These are phyloP conservation scores for Kluyveromyces siamensis DNA, from an alignment of 805 yeast species.

Conservation along the genomic window DNA sequence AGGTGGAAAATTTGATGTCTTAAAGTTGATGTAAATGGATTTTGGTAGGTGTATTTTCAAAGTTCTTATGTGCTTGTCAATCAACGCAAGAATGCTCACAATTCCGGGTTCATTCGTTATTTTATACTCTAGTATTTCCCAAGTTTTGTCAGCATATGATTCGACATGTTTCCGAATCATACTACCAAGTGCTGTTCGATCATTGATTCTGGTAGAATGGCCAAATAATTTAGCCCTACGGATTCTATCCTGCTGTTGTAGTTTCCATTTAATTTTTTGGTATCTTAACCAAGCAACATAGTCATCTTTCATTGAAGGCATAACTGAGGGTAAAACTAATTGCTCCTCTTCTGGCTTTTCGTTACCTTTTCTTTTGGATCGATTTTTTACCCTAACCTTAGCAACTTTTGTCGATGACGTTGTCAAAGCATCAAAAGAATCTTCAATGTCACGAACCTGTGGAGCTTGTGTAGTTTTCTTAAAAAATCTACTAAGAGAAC, in stretches of 20 bases:
- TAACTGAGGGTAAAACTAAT: slow-evolving; percentile 33
- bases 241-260: slow-evolving; percentile 61
- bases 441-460: slow-evolving; percentile 64
- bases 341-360: slow-evolving; percentile 36
- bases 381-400: slow-evolving; percentile 30
- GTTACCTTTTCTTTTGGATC: slow-evolving; percentile 25
- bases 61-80: slow-evolving; percentile 65
- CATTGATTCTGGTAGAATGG: slow-evolving; percentile 39
- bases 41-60: slow-evolving; percentile 69
- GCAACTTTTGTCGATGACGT: slow-evolving; percentile 25
- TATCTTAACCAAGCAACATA: slow-evolving; percentile 60
- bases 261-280: slow-evolving; percentile 82
- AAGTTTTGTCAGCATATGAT: slow-evolving; percentile 60
- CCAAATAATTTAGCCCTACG: slow-evolving; percentile 80
- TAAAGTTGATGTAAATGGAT: slow-evolving; percentile 59
- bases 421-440: slow-evolving; percentile 38
- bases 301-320: slow-evolving; percentile 57
- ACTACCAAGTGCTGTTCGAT: slow-evolving; percentile 54
- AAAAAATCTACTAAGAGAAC: slow-evolving; percentile 53
- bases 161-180: slow-evolving; percentile 75
- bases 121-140: slow-evolving; percentile 79
- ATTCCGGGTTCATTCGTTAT: slow-evolving; percentile 59
- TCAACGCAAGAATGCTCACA: slow-evolving; percentile 58
- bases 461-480: slow-evolving; percentile 35
- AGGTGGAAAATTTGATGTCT: slow-evolving; percentile 35